phyloP scores from a whole-genome alignment of 2,329 filamentous ascomycete species.

The Leptographium galeiforme region DNA sequence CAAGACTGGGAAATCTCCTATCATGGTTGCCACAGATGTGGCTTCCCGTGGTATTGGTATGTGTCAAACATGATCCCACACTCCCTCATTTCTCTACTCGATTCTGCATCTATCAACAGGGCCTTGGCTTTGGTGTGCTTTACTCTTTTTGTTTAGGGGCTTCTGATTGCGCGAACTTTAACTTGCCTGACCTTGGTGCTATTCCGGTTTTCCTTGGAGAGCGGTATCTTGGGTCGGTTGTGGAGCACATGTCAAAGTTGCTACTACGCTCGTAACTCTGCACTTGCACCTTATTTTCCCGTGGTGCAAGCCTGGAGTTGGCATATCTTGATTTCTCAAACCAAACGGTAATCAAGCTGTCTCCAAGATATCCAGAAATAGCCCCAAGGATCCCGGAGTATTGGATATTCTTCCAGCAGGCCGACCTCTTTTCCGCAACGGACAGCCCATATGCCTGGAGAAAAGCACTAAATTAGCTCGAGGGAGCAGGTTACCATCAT shows the following conservation, averaged over 20 bases:
- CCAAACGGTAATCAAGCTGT: conserved; percentile 47
- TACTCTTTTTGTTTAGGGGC: conserved; percentile 81
- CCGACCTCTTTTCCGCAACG: conserved; percentile 39
- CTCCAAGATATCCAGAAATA: conserved; percentile 40
- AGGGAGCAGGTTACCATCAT: conserved; percentile 34
- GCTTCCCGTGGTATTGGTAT: conserved; percentile 99
- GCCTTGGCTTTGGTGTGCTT: conserved; percentile 55
- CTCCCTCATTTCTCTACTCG: conserved; percentile 13
- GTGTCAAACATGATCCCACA: conserved; percentile 41
- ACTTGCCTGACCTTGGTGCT: conserved; percentile 73
- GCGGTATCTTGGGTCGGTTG: conserved; percentile 78
- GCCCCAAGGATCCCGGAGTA: conserved; percentile 39
- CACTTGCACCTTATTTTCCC: conserved; percentile 51
- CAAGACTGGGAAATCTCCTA: conserved; percentile 97
- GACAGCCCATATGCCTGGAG: conserved; percentile 47
- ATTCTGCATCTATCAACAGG: conserved; percentile 41
- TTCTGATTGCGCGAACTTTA: conserved; percentile 82
- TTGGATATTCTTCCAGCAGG: conserved; percentile 34
- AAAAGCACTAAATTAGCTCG: conserved; percentile 32
- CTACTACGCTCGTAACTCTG: conserved; percentile 67
- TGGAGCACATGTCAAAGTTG: conserved; percentile 45
- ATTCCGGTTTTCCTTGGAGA: conserved; percentile 61
- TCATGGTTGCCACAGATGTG: conserved; percentile 99
- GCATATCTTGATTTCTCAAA: conserved; percentile 54
- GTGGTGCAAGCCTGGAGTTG: conserved; percentile 67